These are phyloP conservation scores for Verticillium isaacii DNA, from an alignment of 2,329 filamentous ascomycete species.

Conservation along the genomic window DNA sequence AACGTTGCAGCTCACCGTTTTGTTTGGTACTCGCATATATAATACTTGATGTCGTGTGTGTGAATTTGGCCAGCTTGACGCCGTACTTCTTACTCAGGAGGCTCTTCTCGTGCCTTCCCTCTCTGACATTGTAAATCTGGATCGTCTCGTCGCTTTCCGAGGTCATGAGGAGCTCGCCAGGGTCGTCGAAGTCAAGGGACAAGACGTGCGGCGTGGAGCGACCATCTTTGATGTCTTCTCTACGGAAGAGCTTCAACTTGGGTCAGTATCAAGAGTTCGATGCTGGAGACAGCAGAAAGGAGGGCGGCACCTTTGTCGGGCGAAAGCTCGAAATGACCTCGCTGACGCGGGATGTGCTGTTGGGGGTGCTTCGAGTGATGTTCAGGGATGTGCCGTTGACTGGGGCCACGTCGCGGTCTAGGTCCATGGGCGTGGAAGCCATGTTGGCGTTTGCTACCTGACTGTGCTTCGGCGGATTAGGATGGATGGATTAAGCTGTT, in stretches of 20 bases:
- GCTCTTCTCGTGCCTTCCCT: conserved; percentile 84
- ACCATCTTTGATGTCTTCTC: conserved; percentile 49
- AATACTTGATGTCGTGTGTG: conserved; percentile 84
- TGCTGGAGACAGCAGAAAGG: background rate
- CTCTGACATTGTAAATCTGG: conserved; percentile 89
- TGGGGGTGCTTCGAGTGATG: conserved; percentile 38
- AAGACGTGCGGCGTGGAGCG: conserved; percentile 62
- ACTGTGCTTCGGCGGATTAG: background rate
- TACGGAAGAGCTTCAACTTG: conserved; percentile 48
- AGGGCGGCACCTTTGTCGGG: conserved; percentile 64
- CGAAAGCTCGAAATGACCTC: conserved; percentile 76
- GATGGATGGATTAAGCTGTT: background rate
- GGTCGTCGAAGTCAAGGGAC: conserved; percentile 94
- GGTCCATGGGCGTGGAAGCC: conserved; percentile 53
- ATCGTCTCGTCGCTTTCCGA: conserved; percentile 92
- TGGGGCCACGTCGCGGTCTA: conserved; percentile 41
- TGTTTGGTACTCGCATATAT: conserved; percentile 95
- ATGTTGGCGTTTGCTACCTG: conserved; percentile 23
- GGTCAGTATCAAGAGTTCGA: background rate
- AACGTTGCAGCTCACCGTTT: conserved; percentile 56
- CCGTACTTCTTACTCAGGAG: conserved; percentile 96
- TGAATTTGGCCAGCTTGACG: conserved; percentile 89
- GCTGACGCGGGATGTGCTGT: conserved; percentile 60
- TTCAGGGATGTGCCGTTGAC: conserved; percentile 41
- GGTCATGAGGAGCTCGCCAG: conserved; percentile 86